Percentiles rank a stretch among this genome's conserved stretches.
Evolutionary conservation across 306 rosid species (phyloP).

Genomic region (Begonia loranthoides): DNA sequence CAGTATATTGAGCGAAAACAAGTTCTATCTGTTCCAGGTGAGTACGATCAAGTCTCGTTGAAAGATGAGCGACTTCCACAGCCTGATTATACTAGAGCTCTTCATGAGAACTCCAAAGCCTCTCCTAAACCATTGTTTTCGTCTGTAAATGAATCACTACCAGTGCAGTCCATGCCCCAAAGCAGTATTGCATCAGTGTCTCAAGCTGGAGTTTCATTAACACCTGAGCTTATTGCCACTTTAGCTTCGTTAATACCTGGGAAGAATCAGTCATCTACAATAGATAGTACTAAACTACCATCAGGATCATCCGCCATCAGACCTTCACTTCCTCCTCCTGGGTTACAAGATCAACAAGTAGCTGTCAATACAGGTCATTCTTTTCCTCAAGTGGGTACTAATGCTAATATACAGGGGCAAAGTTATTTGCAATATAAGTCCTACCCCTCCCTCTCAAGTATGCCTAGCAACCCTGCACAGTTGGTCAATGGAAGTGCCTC

Average conservation of each 20-base stretch:
- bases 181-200: slow-evolving; percentile 29
- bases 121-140: slow-evolving; percentile 40
- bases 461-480: slow-evolving; percentile 39
- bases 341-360: slow-evolving; percentile 72
- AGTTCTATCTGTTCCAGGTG: slow-evolving; percentile 38
- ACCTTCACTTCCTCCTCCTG: slow-evolving; percentile 40
- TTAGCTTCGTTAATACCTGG: slow-evolving; percentile 69
- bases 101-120: slow-evolving; percentile 53
- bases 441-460: slow-evolving; percentile 39
- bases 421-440: slow-evolving; percentile 49
- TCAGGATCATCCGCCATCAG: slow-evolving; percentile 37
- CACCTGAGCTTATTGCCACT: slow-evolving; percentile 94
- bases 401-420: slow-evolving; percentile 35
- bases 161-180: slow-evolving; percentile 39
- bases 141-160: slow-evolving; percentile 29
- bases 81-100: slow-evolving; percentile 43
- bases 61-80: slow-evolving; percentile 54
- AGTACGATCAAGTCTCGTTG: slow-evolving; percentile 33
- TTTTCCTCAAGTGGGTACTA: slow-evolving; percentile 48
- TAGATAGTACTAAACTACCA: slow-evolving; percentile 40
- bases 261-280: slow-evolving; percentile 40
- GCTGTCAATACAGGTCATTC: slow-evolving; percentile 43
- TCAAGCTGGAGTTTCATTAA: slow-evolving; percentile 68
- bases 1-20: slow-evolving; percentile 59
- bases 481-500: slow-evolving; percentile 40